Base-by-base conservation (phyloP, 106 monocot species). In the Apostasia ramifera region DNA sequence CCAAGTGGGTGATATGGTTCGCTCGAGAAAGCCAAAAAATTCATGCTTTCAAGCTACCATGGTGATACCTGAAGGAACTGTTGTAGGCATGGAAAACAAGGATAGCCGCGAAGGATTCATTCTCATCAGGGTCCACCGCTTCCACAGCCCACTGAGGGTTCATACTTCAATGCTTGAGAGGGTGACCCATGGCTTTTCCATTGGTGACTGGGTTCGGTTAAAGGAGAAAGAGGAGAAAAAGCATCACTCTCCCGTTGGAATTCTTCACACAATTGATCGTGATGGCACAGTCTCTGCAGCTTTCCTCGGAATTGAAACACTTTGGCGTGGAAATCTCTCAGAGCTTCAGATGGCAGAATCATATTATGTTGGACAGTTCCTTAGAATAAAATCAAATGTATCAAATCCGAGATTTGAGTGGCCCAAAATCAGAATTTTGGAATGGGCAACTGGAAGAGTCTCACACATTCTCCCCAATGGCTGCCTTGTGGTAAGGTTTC, bases 151-250 rank as follows among this genome's bases (percentile, higher is more conserved):
- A 55, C 54, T 84, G n/a, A 79, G 79, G 60, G 79, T 95, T 40
- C 91, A 80, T 62, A 57, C 81, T 6, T 80, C 91, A 8, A 65
- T 71, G 2, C 73, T 95, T n/a, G 81, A 91, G 70, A 79, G 95
- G 66, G 88, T 95, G 40, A 79, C 81, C 4, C 76, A 70, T 70
- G 91, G 88, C 10, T 95, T 91, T 68, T 76, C 84, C 26, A 73
- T 78, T 51, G 91, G 95, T 0, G 95, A 86, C 78, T 95, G 88
- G 86, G 91, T 95, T n/a, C 71, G 84, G 53, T 61, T 86, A 47
- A 80, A 54, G 44, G 70, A 71, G 1, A 73, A 71, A 5, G 66
- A 69, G 53, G 59, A 66, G 60, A 74, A 78, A 75, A 75, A 81
- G 51, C 71, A 77, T 58, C 74, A 56, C 0, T 88, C 81, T 57